Conservation (phyloP, 108 stramenopile species). For the Skeletonema costatum region DNA sequence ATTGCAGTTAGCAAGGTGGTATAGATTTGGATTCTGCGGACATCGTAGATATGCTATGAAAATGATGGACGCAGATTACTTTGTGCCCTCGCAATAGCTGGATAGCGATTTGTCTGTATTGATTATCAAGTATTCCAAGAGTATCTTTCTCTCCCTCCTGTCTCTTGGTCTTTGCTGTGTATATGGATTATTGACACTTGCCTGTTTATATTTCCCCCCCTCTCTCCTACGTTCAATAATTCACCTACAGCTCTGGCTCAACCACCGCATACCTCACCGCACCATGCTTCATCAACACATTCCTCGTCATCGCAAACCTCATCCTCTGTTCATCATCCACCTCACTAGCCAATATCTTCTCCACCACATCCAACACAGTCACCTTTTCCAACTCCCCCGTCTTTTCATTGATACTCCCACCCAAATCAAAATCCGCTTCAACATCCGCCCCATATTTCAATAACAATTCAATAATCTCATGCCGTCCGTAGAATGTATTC, state of each 20-base stretch:
- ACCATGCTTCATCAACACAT: conserved; percentile 51
- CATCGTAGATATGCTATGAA: too few relatives aligned
- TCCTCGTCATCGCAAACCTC: conserved; percentile 57
- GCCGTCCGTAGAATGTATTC: conserved; percentile 78
- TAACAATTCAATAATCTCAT: conserved; percentile 64
- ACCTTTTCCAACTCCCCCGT: conserved; percentile 20
- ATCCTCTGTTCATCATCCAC: conserved; percentile 47
- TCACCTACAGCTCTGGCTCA: conserved; percentile 30
- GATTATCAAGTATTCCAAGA: too few relatives aligned
- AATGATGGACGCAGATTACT: too few relatives aligned
- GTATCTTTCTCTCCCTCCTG: too few relatives aligned
- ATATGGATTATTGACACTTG: too few relatives aligned
- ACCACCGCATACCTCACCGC: conserved; percentile 39
- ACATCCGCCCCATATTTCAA: conserved; percentile 73
- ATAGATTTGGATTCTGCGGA: too few relatives aligned
- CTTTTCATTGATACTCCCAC: not conserved
- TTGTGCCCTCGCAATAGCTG: too few relatives aligned
- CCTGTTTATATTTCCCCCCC: too few relatives aligned
- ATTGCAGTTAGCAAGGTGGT: too few relatives aligned
- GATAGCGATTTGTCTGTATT: too few relatives aligned
- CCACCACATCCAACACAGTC: conserved; percentile 74
- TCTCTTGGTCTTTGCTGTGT: too few relatives aligned
- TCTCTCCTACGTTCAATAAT: not conserved
- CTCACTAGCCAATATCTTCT: conserved; percentile 46
- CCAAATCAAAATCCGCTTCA: conserved; percentile 82